A percentile compares a stretch with the other conserved stretches of the same genome.
phyloP scores from a whole-genome alignment of 1,139 yeast species.

The Sugiyamaella castrensis region DNA sequence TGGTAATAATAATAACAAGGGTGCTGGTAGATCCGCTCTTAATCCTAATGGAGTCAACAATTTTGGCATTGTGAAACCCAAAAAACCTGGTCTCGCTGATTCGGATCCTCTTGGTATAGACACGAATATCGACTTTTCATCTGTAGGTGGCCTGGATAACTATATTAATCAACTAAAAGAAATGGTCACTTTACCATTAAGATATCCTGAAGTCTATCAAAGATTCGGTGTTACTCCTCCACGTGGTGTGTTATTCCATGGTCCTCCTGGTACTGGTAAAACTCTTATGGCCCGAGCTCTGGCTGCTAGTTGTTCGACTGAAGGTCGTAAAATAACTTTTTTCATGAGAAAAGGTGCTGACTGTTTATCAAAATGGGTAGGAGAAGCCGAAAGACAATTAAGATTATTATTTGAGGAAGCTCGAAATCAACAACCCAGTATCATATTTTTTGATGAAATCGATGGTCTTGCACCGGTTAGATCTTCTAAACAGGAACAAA shows the following conservation, averaged over 20 bases:
- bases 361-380: conserved; percentile 96
- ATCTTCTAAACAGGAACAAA: conserved; percentile 95
- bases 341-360: conserved; percentile 99
- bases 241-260: conserved; percentile 95
- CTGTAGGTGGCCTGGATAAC: conserved; percentile 89
- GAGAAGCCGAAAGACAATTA: conserved; percentile 96
- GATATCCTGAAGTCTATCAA: conserved; percentile 92
- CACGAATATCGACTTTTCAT: conserved; percentile 84
- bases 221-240: conserved; percentile 94
- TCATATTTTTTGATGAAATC: conserved; percentile 93
- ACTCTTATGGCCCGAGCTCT: conserved; percentile 97
- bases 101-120: conserved; percentile 94
- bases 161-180: conserved; percentile 91
- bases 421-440: conserved; percentile 90
- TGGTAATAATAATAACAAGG: conserved; percentile 41
- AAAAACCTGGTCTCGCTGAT: conserved; percentile 74
- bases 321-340: conserved; percentile 79
- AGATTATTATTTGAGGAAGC: conserved; percentile 93
- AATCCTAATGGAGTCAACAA: conserved; percentile 40
- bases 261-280: conserved; percentile 99
- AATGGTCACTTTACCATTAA: conserved; percentile 91
- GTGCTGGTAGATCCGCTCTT: conserved; percentile 26
- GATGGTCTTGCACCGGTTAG: conserved; percentile 98
- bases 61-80: conserved; percentile 39
- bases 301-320: conserved; percentile 90